Percentiles rank a stretch among this genome's conserved stretches.
Conservation (phyloP, 2,329 filamentous ascomycete genomes). For the Diaporthe destruens region DNA sequence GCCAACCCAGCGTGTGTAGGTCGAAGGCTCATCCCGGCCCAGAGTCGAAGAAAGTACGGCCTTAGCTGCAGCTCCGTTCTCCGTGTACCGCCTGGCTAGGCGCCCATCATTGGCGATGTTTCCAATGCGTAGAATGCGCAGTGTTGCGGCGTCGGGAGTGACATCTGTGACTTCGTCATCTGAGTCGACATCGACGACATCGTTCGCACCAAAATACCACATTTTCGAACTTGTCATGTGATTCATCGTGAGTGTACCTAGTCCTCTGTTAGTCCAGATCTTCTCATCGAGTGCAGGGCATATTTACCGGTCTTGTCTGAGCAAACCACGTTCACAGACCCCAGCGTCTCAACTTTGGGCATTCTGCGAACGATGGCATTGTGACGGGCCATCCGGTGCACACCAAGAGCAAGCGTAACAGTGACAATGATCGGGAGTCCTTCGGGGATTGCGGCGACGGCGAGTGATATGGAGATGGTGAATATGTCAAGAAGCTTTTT, state of each 20-base stretch:
- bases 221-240: conserved; percentile 98
- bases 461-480: conserved; percentile 95
- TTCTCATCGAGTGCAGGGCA: too few relatives aligned
- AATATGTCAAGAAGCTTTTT: conserved; percentile 94
- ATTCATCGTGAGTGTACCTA: conserved; percentile 92
- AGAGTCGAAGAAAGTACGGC: conserved; percentile 90
- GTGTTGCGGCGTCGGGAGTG: conserved; percentile 78
- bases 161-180: conserved; percentile 67
- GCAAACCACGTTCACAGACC: conserved; percentile 99
- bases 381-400: conserved; percentile 94
- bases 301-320: conserved; percentile 90
- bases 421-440: conserved; percentile 98
- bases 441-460: conserved; percentile 95
- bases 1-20: conserved; percentile 91
- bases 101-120: conserved; percentile 97
- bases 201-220: conserved; percentile 86
- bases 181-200: conserved; percentile 64
- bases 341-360: conserved; percentile 96
- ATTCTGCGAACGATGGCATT: conserved; percentile 96
- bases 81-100: conserved; percentile 78
- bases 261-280: conserved; percentile 42
- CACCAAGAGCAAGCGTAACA: conserved; percentile 92
- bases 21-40: conserved; percentile 69
- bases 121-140: conserved; percentile 87
- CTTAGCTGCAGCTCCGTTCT: conserved; percentile 77